phyloP scores from a whole-genome alignment of 2,329 filamentous ascomycete genomes.

The Penicillium psychrosexuale region DNA sequence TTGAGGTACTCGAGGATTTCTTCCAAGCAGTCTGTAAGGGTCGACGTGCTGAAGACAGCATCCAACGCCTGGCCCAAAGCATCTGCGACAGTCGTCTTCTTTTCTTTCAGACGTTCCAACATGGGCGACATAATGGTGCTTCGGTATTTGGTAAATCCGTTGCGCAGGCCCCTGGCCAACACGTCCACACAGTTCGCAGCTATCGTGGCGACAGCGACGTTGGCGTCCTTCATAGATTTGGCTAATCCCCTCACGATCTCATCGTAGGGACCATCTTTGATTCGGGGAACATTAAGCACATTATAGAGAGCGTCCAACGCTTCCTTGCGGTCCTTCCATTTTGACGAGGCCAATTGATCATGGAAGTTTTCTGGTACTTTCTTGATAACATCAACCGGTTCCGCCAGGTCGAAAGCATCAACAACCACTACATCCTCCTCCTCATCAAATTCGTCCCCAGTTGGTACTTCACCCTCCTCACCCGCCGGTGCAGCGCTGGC shows the following conservation, averaged over 20 bases:
- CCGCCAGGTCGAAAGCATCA: conserved; percentile 76
- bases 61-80: conserved; percentile 84
- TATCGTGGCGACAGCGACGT: conserved; percentile 88
- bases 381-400: conserved; percentile 79
- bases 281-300: conserved; percentile 76
- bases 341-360: conserved; percentile 81
- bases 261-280: conserved; percentile 85
- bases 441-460: conserved; percentile 51
- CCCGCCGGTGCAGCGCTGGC: conserved; percentile 59
- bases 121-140: conserved; percentile 79
- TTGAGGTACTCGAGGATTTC: conserved; percentile 80
- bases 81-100: conserved; percentile 85
- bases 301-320: conserved; percentile 77
- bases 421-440: conserved; percentile 64
- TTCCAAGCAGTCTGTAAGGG: conserved; percentile 80
- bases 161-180: conserved; percentile 79
- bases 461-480: conserved; percentile 51
- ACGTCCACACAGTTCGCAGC: conserved; percentile 91
- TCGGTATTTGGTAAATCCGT: conserved; percentile 75
- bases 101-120: conserved; percentile 94
- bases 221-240: conserved; percentile 98
- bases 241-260: conserved; percentile 81
- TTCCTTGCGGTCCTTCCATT: conserved; percentile 98
- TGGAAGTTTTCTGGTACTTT: conserved; percentile 79
- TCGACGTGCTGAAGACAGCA: conserved; percentile 62